Conservation (phyloP, 257 asterid genomes). For the Sherardia arvensis region DNA sequence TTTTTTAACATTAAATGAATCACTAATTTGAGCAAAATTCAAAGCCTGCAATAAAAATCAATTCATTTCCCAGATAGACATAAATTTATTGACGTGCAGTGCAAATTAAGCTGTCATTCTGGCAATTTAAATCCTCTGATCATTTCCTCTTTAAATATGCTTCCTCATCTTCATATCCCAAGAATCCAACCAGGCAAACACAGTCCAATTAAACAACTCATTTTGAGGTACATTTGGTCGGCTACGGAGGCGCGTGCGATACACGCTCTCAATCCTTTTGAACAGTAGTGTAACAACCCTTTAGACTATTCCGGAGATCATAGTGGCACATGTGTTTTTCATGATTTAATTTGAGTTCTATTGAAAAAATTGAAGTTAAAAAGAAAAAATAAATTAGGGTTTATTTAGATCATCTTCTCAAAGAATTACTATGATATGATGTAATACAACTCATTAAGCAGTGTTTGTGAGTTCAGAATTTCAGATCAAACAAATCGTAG, state of each 20-base stretch:
- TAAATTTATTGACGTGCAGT: slow-evolving; percentile 18
- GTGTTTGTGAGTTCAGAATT: too few species aligned
- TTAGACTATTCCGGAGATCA: neutral
- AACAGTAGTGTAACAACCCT: neutral
- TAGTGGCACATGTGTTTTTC: too few species aligned
- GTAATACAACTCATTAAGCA: too few species aligned
- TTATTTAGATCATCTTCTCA: too few species aligned
- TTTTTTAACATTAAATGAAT: neutral
- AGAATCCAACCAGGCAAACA: neutral
- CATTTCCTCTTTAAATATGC: slow-evolving; percentile 4
- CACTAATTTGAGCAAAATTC: neutral
- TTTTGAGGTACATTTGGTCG: neutral
- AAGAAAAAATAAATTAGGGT: too few species aligned
- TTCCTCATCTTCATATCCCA: slow-evolving; percentile 19
- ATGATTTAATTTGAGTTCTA: too few species aligned
- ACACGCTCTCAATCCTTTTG: neutral
- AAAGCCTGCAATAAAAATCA: neutral
- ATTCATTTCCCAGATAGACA: neutral
- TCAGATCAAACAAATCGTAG: too few species aligned
- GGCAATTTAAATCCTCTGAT: too few species aligned
- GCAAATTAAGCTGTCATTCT: slow-evolving; percentile 27
- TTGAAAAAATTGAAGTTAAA: too few species aligned
- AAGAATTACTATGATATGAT: too few species aligned
- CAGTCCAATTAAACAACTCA: neutral
- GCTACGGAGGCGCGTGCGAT: slow-evolving; percentile 8